A percentile compares a stretch with the other conserved stretches of the same genome.
Conservation (phyloP, 2,329 filamentous ascomycete genomes). For the Phaeosphaeriaceae sp. region DNA sequence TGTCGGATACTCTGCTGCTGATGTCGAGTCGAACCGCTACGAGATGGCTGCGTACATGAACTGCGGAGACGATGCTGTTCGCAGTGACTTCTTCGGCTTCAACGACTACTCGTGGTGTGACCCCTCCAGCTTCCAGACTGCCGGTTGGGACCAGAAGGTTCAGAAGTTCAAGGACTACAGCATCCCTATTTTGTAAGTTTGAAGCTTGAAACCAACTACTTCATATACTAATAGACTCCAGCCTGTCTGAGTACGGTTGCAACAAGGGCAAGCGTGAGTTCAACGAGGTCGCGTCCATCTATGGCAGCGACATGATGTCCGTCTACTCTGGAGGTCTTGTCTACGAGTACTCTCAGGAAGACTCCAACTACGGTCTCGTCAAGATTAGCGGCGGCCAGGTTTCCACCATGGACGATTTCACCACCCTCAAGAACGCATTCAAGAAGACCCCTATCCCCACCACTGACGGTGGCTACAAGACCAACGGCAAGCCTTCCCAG, state of each 20-base stretch:
- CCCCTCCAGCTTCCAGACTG: constrained; percentile 69
- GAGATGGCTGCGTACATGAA: constrained; percentile 93
- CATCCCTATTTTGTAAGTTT: constrained; percentile 75
- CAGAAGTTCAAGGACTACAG: constrained; percentile 86
- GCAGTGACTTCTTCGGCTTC: constrained; percentile 88
- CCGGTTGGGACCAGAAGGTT: constrained; percentile 89
- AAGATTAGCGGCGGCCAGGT: constrained; percentile 64
- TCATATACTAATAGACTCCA: constrained; percentile 17
- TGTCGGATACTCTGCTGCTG: constrained; percentile 83
- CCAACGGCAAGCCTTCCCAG: constrained; percentile 57
- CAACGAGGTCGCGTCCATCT: constrained; percentile 78
- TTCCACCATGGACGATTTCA: constrained; percentile 68
- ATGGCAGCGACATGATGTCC: constrained; percentile 79
- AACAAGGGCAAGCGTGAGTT: constrained; percentile 82
- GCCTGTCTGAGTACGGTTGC: constrained; percentile 93
- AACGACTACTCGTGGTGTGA: constrained; percentile 91
- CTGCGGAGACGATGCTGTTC: constrained; percentile 82
- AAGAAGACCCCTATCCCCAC: constrained; percentile 57
- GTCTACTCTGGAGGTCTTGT: constrained; percentile 97
- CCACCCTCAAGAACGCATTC: constrained; percentile 60
- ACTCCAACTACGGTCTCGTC: constrained; percentile 75
- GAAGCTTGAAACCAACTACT: neutral
- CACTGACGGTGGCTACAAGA: constrained; percentile 67
- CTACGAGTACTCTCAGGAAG: constrained; percentile 87
- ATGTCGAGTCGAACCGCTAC: constrained; percentile 83